A percentile compares a stretch with the other conserved stretches of the same genome.
Evolutionary conservation across 1,139 yeast species (phyloP).

Genomic region (Magnusiomyces paraingens): DNA sequence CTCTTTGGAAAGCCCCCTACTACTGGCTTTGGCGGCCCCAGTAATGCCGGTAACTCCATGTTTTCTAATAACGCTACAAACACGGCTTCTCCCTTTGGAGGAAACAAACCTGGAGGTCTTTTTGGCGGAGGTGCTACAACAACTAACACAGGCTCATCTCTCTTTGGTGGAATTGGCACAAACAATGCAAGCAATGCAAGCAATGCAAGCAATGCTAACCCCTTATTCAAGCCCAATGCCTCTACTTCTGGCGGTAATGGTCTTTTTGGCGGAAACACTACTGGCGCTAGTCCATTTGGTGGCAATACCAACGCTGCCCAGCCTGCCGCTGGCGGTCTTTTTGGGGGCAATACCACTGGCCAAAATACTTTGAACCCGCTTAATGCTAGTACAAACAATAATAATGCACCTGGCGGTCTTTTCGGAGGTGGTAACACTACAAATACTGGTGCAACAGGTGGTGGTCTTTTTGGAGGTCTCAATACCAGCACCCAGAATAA

Average conservation of each 20-base stretch:
- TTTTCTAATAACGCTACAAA: constrained; percentile 11
- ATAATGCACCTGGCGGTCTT: constrained; percentile 29
- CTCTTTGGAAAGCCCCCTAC: constrained; percentile 21
- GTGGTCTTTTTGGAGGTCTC: constrained; percentile 22
- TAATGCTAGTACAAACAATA: constrained; percentile 18
- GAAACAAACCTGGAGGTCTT: not conserved
- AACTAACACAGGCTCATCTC: constrained; percentile 9
- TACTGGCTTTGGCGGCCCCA: constrained; percentile 15
- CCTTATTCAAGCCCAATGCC: not conserved
- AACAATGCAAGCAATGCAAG: constrained; percentile 11
- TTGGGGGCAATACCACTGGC: constrained; percentile 24
- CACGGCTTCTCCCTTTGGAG: constrained; percentile 1
- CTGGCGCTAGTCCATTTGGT: constrained; percentile 30
- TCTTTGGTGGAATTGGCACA: constrained; percentile 30
- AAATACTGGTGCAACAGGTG: constrained; percentile 8
- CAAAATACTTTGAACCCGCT: constrained; percentile 17
- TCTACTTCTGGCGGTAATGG: constrained; percentile 29
- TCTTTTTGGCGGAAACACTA: constrained; percentile 30
- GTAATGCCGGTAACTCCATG: constrained; percentile 9
- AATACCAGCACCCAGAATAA: constrained; percentile 16
- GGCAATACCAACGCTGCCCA: constrained; percentile 25
- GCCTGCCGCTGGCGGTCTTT: constrained; percentile 23
- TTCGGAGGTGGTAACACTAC: constrained; percentile 12
- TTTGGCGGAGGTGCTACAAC: constrained; percentile 12
- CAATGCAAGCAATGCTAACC: constrained; percentile 3